A percentile compares a stretch with the other conserved stretches of the same genome.
phyloP scores from a whole-genome alignment of 2,329 filamentous ascomycete species.

The Epichloe gansuensis region DNA sequence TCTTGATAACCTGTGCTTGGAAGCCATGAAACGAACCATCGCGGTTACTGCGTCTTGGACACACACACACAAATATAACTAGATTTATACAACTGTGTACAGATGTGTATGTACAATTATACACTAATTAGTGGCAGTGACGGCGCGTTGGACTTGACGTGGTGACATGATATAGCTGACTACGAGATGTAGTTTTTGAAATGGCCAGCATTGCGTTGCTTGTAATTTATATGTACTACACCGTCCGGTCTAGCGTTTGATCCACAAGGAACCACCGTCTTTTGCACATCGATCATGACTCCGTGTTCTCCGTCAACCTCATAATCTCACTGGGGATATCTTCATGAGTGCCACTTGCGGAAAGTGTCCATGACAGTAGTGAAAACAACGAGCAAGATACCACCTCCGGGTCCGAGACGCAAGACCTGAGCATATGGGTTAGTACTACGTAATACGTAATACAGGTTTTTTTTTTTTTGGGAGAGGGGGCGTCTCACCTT shows the following conservation, averaged over 20 bases:
- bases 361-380: conserved; percentile 91
- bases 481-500: conserved; percentile 58
- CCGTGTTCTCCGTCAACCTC: not conserved
- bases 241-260: not conserved
- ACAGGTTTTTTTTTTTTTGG: not conserved
- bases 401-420: conserved; percentile 42
- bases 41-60: no score
- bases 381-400: conserved; percentile 72
- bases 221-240: conserved; percentile 1
- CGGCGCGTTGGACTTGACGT: no score
- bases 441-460: conserved; percentile 6
- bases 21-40: no score
- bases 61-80: no score
- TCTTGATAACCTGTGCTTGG: no score
- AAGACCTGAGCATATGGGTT: conserved; percentile 20
- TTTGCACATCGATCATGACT: not conserved
- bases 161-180: no score
- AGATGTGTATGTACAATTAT: no score
- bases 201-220: not conserved
- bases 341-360: conserved; percentile 39
- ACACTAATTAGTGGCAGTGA: no score
- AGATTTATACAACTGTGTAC: no score
- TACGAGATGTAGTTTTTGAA: not conserved
- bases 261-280: not conserved
- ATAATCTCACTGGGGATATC: not conserved